Percentiles rank a stretch among this genome's conserved stretches.
Evolutionary conservation across 164 flowering plant genomes (phyloP).

Genomic region (Saururus chinensis): DNA sequence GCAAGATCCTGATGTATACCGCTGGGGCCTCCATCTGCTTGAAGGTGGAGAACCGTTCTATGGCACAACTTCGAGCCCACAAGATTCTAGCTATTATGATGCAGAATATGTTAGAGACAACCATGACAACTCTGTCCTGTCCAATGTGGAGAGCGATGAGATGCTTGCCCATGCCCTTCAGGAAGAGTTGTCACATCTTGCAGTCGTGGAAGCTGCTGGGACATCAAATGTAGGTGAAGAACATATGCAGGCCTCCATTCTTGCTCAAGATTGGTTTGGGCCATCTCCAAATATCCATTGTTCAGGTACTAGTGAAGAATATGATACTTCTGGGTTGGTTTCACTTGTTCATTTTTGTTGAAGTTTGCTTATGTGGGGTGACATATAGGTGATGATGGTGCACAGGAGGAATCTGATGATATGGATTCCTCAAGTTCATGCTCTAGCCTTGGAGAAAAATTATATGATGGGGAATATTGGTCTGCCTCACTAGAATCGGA

Average conservation of each 20-base stretch:
- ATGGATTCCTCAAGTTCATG: conserved; percentile 37
- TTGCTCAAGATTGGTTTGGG: conserved; percentile 41
- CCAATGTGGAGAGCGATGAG: conserved; percentile 47
- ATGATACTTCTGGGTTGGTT: neutral
- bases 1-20: conserved; percentile 72
- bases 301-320: conserved; percentile 22
- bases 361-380: neutral
- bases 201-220: conserved; percentile 45
- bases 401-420: conserved; percentile 36
- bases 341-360: neutral
- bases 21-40: conserved; percentile 73
- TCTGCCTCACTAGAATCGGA: conserved; percentile 43
- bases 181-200: conserved; percentile 60
- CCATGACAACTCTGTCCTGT: conserved; percentile 19
- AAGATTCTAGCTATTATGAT: conserved; percentile 26
- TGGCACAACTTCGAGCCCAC: conserved; percentile 26
- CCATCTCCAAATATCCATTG: conserved; percentile 27
- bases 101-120: conserved; percentile 28
- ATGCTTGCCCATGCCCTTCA: conserved; percentile 59
- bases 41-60: conserved; percentile 39
- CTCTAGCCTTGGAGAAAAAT: conserved; percentile 49
- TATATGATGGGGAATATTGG: conserved; percentile 49
- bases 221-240: conserved; percentile 30
- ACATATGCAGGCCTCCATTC: conserved; percentile 33
- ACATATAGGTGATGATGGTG: conserved; percentile 35